A percentile compares a stretch with the other conserved stretches of the same genome.
phyloP scores from a whole-genome alignment of 2,329 filamentous ascomycete species.

The Aureobasidium namibiae region DNA sequence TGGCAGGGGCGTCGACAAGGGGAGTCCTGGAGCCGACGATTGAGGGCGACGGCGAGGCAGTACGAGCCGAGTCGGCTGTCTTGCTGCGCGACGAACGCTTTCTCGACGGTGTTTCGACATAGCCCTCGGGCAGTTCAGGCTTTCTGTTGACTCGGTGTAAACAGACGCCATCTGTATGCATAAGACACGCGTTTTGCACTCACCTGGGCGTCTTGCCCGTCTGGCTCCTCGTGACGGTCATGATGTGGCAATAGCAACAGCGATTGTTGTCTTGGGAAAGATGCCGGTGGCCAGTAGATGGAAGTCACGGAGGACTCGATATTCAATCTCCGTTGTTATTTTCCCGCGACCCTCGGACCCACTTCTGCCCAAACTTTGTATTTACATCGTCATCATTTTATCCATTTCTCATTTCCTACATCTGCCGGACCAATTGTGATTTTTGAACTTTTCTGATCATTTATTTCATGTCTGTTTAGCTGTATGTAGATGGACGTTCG shows the following conservation, averaged over 20 bases:
- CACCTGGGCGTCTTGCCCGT: conserved; percentile 42
- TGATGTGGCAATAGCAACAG: background rate
- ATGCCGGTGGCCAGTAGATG: conserved; percentile 3
- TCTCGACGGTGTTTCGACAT: conserved; percentile 41
- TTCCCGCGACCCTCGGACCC: conserved; percentile 4
- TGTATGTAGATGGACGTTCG: conserved; percentile 2
- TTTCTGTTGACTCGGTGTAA: conserved; percentile 20
- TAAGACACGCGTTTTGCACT: conserved; percentile 15
- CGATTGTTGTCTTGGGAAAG: background rate
- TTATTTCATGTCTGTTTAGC: conserved; percentile 2
- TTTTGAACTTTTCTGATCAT: background rate
- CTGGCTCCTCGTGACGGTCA: conserved; percentile 36
- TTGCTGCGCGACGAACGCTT: conserved; percentile 36
- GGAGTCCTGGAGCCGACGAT: conserved; percentile 15
- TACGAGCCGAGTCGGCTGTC: conserved; percentile 24
- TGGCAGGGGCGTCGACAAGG: conserved; percentile 15
- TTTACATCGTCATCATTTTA: conserved; percentile 2
- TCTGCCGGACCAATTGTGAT: background rate
- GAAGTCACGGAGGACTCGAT: conserved; percentile 1
- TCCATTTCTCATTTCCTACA: background rate
- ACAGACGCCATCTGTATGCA: conserved; percentile 9
- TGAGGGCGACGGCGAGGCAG: conserved; percentile 28
- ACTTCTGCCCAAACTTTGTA: conserved; percentile 2
- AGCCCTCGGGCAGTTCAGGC: conserved; percentile 35
- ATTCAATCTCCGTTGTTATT: conserved; percentile 11